Percentiles rank a stretch among this genome's conserved stretches.
phyloP scores from a whole-genome alignment of 257 asterid species.

The Penstemon davidsonii region DNA sequence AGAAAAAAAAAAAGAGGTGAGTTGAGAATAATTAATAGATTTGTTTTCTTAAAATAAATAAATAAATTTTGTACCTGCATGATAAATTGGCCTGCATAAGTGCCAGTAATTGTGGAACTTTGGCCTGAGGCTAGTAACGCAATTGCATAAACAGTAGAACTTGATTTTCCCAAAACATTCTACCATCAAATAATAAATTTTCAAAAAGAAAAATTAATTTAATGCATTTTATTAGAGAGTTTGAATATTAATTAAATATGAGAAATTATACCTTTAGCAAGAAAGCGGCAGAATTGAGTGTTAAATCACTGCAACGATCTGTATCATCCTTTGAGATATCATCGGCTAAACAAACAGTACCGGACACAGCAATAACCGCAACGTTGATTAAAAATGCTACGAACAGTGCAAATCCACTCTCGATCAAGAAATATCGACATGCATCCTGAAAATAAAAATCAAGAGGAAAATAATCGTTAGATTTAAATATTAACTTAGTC shows the following conservation, averaged over 20 bases:
- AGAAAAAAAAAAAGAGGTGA: too few species aligned
- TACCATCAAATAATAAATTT: slow-evolving; percentile 17
- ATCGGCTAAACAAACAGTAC: slow-evolving; percentile 64
- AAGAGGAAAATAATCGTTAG: not conserved
- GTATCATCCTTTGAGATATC: slow-evolving; percentile 33
- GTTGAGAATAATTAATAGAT: too few species aligned
- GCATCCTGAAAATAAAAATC: slow-evolving; percentile 60
- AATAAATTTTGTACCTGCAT: slow-evolving; percentile 65
- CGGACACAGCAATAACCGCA: slow-evolving; percentile 73
- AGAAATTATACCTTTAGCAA: slow-evolving; percentile 62
- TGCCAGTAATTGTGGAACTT: slow-evolving; percentile 90
- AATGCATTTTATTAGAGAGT: not conserved
- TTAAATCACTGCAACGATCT: slow-evolving; percentile 59
- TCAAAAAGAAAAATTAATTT: not conserved
- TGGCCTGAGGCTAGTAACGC: slow-evolving; percentile 95
- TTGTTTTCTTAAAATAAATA: too few species aligned
- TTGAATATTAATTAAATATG: too few species aligned
- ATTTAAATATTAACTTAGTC: too few species aligned
- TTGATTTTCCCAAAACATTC: slow-evolving; percentile 87
- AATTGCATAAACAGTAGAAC: slow-evolving; percentile 75
- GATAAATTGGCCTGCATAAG: slow-evolving; percentile 92
- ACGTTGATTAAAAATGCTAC: slow-evolving; percentile 77
- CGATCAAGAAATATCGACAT: slow-evolving; percentile 72
- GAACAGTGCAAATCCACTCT: slow-evolving; percentile 81
- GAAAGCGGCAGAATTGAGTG: slow-evolving; percentile 86